phyloP scores from a whole-genome alignment of 805 yeast species.

The Nakazawaea peltata region DNA sequence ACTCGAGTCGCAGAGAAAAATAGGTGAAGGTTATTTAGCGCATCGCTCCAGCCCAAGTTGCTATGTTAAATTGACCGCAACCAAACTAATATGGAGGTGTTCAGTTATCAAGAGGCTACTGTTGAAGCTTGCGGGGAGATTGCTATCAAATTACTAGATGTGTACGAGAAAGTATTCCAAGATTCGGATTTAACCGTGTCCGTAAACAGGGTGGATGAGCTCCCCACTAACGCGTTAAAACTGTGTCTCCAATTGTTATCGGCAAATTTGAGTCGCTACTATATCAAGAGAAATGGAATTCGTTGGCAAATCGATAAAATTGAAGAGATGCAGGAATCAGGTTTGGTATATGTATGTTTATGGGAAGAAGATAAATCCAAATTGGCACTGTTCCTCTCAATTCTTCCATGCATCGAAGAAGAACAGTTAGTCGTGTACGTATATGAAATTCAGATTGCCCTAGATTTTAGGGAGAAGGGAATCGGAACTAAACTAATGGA shows the following conservation, averaged over 20 bases:
- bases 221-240: no score
- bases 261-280: conserved; percentile 18
- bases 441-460: conserved; percentile 46
- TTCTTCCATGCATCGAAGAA: conserved; percentile 34
- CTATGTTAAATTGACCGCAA: no score
- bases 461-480: conserved; percentile 23
- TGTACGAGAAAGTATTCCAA: no score
- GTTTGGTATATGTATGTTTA: conserved; percentile 35
- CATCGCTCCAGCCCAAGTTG: no score
- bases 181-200: no score
- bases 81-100: no score
- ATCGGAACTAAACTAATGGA: conserved; percentile 33
- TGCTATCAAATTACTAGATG: no score
- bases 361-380: conserved; percentile 6
- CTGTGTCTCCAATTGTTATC: conserved; percentile 19
- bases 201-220: no score
- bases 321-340: conserved; percentile 38
- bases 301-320: conserved; percentile 33
- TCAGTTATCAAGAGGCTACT: no score
- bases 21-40: no score
- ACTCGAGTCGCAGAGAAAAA: no score
- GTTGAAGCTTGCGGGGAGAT: no score
- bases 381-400: conserved; percentile 36
- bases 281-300: conserved; percentile 22
- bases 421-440: conserved; percentile 36